Evolutionary conservation across 768 basidiomycete species (phyloP).

Genomic region (Cyclocybe aegerita): DNA sequence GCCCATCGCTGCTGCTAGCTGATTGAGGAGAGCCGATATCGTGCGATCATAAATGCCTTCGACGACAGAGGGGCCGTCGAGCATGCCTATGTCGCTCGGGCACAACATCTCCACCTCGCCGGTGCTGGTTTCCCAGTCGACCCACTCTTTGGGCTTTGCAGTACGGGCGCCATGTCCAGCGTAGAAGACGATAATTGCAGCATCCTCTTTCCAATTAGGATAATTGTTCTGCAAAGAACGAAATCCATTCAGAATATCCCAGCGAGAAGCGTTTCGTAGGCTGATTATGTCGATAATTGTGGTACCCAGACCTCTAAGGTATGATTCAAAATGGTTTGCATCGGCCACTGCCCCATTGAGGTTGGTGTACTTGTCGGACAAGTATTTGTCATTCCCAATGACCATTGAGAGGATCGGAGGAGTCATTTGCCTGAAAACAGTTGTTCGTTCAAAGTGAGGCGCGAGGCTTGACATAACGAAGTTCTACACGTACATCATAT

Average conservation of each 20-base stretch:
- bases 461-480: no score
- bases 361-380: no score
- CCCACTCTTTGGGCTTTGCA: neutral
- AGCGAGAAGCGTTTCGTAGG: constrained; percentile 9
- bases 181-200: constrained; percentile 9
- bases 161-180: constrained; percentile 12
- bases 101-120: constrained; percentile 1
- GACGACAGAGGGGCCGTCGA: neutral
- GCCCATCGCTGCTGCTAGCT: constrained; percentile 11
- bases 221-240: constrained; percentile 1
- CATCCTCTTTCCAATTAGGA: constrained; percentile 2
- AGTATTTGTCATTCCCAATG: no score
- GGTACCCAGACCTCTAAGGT: no score
- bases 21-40: constrained; percentile 7
- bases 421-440: no score
- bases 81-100: constrained; percentile 5
- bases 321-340: no score
- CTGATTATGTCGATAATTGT: neutral
- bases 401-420: no score
- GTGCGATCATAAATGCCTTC: constrained; percentile 13
- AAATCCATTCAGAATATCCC: constrained; percentile 7
- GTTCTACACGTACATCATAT: no score
- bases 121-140: neutral
- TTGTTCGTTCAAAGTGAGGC: no score
- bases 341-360: no score